Evolutionary conservation across 2,329 filamentous ascomycete species (phyloP).

Genomic region (Blastomyces percursus): DNA sequence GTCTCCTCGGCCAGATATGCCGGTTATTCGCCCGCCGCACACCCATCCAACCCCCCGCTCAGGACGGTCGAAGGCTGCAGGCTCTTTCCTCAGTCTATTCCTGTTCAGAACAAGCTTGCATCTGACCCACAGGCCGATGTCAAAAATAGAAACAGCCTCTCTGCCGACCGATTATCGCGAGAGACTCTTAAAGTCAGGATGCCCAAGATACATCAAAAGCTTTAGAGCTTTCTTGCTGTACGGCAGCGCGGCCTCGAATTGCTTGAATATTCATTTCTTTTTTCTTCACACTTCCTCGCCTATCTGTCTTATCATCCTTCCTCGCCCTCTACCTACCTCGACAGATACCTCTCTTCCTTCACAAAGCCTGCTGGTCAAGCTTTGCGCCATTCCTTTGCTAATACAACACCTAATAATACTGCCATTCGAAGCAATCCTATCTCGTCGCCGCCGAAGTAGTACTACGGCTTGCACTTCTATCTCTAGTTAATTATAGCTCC

Average conservation of each 20-base stretch:
- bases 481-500: neutral
- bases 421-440: constrained; percentile 6
- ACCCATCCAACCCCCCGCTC: constrained; percentile 2
- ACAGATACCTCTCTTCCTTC: constrained; percentile 10
- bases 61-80: neutral
- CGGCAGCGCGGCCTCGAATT: constrained; percentile 6
- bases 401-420: constrained; percentile 8
- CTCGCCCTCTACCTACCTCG: neutral
- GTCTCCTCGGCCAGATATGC: neutral
- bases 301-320: constrained; percentile 13
- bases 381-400: constrained; percentile 24
- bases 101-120: neutral
- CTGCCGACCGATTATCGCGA: constrained; percentile 10
- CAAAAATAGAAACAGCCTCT: constrained; percentile 18
- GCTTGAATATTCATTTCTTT: constrained; percentile 2
- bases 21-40: constrained; percentile 9
- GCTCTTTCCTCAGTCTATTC: neutral
- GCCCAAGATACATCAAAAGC: constrained; percentile 10
- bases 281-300: neutral
- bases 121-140: constrained; percentile 8
- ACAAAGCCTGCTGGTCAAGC: constrained; percentile 33
- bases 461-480: neutral
- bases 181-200: constrained; percentile 13
- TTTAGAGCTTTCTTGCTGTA: constrained; percentile 8
- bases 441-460: constrained; percentile 1